Evolutionary conservation across 176 grass and related monocot genomes (phyloP), one percentile per base, ranked within the genome.

Genomic region (Juncus inflexus): DNA sequence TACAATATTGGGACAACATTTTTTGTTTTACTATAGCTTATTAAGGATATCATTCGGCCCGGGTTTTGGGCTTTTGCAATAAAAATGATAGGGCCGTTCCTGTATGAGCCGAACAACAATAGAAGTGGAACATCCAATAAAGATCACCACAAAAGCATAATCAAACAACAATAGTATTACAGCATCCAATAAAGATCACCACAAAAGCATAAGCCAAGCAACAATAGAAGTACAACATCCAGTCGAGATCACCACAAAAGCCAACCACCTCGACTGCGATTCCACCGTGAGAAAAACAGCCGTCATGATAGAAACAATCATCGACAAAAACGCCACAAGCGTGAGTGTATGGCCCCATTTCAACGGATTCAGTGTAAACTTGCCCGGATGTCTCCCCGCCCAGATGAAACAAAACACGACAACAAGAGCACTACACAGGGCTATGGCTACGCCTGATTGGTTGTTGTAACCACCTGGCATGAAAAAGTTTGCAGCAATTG

Each of bases 321-420:
- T 83, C 13, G 80, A 67, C 12, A 83, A 69, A 66, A 59, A 73
- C 3, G 80, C 80, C 9, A 67, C 3, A 47, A 78, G 42, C 3
- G 68, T 83, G 43, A 83, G 67, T 63, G 74, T 38, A 11, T 83
- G 80, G 2, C 67, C 80, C 80, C 80, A 78, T 2, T 5, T 53
- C 40, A 78, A 40, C 74, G 60, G 68, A 4, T 78, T 35, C 39
- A 62, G 68, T 61, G 56, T 83, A 69, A 83, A 74, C 12, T 66
- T 65, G 15, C 73, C 55, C 4, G 68, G 80, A 4, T 83, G 74
- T 39, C 53, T 35, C 52, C 74, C 71, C 9, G 75, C 80, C 75
- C 80, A 83, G 42, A 78, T 78, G 67, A 74, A 78, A 64, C 68
- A 57, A 58, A 83, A 83, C 39, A 83, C 75, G 47, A 78, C 68